phyloP scores from a whole-genome alignment of 805 yeast species.

The Lachancea nothofagi region DNA sequence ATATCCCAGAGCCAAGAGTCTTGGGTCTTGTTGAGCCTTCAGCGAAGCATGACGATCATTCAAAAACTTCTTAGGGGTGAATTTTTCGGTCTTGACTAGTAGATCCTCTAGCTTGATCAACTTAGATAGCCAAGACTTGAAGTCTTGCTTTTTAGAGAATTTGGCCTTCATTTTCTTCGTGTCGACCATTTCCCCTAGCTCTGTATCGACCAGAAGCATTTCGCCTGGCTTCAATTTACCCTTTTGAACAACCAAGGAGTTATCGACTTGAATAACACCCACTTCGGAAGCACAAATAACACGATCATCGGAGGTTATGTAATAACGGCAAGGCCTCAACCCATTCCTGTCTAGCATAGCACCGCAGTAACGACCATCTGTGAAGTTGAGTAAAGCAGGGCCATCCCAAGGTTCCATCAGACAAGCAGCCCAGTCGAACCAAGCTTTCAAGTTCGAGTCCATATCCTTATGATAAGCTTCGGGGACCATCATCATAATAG shows the following conservation, averaged over 20 bases:
- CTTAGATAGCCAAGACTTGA: slow-evolving; percentile 89
- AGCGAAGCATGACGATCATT: slow-evolving; percentile 25
- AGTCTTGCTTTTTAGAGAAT: slow-evolving; percentile 80
- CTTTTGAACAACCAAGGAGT: slow-evolving; percentile 76
- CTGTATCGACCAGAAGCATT: slow-evolving; percentile 91
- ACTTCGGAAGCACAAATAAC: slow-evolving; percentile 98
- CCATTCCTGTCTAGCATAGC: slow-evolving; percentile 97
- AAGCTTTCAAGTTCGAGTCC: slow-evolving; percentile 89
- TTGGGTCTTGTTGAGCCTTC: slow-evolving; percentile 70
- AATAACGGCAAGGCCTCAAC: slow-evolving; percentile 95
- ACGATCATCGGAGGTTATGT: slow-evolving; percentile 88
- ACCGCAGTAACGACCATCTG: slow-evolving; percentile 97
- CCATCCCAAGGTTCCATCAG: slow-evolving; percentile 99
- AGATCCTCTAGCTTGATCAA: slow-evolving; percentile 80
- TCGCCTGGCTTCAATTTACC: slow-evolving; percentile 96
- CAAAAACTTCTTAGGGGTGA: slow-evolving; percentile 30
- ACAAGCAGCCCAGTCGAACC: slow-evolving; percentile 99
- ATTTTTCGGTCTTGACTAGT: slow-evolving; percentile 43
- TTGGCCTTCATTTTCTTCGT: slow-evolving; percentile 78
- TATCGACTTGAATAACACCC: slow-evolving; percentile 88
- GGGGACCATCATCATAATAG: slow-evolving; percentile 93
- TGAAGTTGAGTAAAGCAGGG: slow-evolving; percentile 93
- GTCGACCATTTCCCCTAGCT: slow-evolving; percentile 88
- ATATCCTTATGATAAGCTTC: slow-evolving; percentile 98
- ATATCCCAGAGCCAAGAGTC: slow-evolving; percentile 83